Conservation (phyloP, 352 stramenopile species). For the Pythium monospermum region DNA sequence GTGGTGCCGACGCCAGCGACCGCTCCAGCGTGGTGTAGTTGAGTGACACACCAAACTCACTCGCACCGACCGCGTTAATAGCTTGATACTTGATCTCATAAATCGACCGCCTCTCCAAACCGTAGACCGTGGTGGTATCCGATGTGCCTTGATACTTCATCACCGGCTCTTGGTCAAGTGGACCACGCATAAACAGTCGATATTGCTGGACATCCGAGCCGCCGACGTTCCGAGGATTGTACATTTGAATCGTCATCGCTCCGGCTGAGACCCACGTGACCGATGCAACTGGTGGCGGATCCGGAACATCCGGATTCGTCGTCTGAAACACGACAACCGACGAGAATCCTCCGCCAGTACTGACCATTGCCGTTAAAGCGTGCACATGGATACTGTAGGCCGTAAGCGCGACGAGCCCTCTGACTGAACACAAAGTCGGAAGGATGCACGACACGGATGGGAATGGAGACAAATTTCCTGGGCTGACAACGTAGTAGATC, state of each 20-base stretch:
- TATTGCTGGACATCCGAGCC: slow-evolving; percentile 40
- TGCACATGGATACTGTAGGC: slow-evolving; percentile 39
- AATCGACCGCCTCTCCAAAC: slow-evolving; percentile 21
- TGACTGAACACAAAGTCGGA: slow-evolving; percentile 34
- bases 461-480: slow-evolving; percentile 19
- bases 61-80: slow-evolving; percentile 41
- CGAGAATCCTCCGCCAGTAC: slow-evolving; percentile 27
- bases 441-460: slow-evolving; percentile 20
- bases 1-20: slow-evolving; percentile 36
- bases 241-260: slow-evolving; percentile 50
- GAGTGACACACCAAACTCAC: slow-evolving; percentile 23
- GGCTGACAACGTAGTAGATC: slow-evolving; percentile 28
- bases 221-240: slow-evolving; percentile 39
- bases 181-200: slow-evolving; percentile 28
- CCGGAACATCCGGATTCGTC: slow-evolving; percentile 32
- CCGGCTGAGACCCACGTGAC: slow-evolving; percentile 38
- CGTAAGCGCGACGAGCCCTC: slow-evolving; percentile 31
- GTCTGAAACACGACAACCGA: slow-evolving; percentile 23
- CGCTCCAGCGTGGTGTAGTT: slow-evolving; percentile 30
- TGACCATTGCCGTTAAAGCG: slow-evolving; percentile 23
- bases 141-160: slow-evolving; percentile 25
- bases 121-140: slow-evolving; percentile 27
- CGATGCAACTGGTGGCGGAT: slow-evolving; percentile 26
- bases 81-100: slow-evolving; percentile 53
- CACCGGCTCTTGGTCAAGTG: slow-evolving; percentile 20